A percentile compares a stretch with the other conserved stretches of the same genome.
Conservation (phyloP, 176 grass and related monocot species). For the Chrysopogon serrulatus region DNA sequence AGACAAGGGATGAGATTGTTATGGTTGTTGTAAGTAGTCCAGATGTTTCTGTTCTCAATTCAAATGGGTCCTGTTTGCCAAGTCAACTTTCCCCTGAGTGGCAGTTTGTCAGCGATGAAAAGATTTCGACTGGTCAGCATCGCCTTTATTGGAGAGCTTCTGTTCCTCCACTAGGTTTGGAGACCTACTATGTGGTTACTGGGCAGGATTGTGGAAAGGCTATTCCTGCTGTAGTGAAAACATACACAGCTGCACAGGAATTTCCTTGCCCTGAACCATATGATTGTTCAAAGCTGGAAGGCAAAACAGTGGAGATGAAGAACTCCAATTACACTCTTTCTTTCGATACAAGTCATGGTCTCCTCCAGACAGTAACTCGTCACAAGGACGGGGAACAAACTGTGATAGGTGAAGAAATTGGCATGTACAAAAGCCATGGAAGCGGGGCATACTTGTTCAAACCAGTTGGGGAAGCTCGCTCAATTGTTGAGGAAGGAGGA, state of each 20-base stretch:
- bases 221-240: conserved; percentile 52
- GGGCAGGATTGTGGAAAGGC: conserved; percentile 76
- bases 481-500: conserved; percentile 75
- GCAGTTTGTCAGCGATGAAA: conserved; percentile 48
- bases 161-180: conserved; percentile 86
- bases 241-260: conserved; percentile 40
- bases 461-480: conserved; percentile 68
- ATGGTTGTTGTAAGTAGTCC: conserved; percentile 71
- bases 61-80: conserved; percentile 80
- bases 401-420: conserved; percentile 80
- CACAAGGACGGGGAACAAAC: conserved; percentile 56
- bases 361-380: conserved; percentile 55
- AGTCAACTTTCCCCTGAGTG: conserved; percentile 93
- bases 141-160: conserved; percentile 96
- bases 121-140: conserved; percentile 56
- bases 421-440: conserved; percentile 77
- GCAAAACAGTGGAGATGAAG: conserved; percentile 56
- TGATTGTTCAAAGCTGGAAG: conserved; percentile 72
- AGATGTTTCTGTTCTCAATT: conserved; percentile 76
- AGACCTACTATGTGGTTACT: conserved; percentile 72
- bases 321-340: conserved; percentile 70
- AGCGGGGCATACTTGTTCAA: conserved; percentile 98
- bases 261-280: conserved; percentile 90
- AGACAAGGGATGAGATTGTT: conserved; percentile 92
- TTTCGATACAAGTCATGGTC: conserved; percentile 72